Percentiles rank a stretch among this genome's conserved stretches.
Conservation (phyloP, 1,284 basidiomycete species). For the Apiotrichum mycotoxinovorans region DNA sequence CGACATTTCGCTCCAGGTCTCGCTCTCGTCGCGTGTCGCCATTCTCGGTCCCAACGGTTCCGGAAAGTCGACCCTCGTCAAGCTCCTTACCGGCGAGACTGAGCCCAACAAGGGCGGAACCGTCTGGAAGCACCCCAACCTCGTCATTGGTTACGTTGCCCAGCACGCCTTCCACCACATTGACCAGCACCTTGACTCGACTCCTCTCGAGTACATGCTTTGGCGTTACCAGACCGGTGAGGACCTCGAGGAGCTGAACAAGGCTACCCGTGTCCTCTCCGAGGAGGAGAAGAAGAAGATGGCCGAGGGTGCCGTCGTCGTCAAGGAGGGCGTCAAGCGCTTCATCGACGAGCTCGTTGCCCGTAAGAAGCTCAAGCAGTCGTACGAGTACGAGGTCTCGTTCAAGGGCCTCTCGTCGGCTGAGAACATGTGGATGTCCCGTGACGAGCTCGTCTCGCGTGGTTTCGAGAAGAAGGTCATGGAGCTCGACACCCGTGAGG, state of each 20-base stretch:
- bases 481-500: slow-evolving; percentile 95
- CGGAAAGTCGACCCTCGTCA: slow-evolving; percentile 76
- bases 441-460: slow-evolving; percentile 94
- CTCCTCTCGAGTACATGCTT: slow-evolving; percentile 95
- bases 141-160: slow-evolving; percentile 97
- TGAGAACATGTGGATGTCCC: slow-evolving; percentile 93
- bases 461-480: slow-evolving; percentile 99
- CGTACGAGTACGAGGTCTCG: slow-evolving; percentile 94
- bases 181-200: slow-evolving; percentile 96
- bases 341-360: slow-evolving; percentile 84
- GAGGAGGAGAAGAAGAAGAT: slow-evolving; percentile 91
- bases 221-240: slow-evolving; percentile 99
- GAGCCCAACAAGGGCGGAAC: slow-evolving; percentile 95
- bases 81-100: slow-evolving; percentile 95
- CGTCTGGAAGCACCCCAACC: slow-evolving; percentile 98
- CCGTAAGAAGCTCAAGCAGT: slow-evolving; percentile 98
- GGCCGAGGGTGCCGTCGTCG: slow-evolving; percentile 83
- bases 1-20: slow-evolving; percentile 94
- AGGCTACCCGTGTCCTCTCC: slow-evolving; percentile 80
- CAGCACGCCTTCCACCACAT: slow-evolving; percentile 99
- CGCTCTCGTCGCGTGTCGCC: slow-evolving; percentile 94
- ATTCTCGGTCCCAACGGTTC: slow-evolving; percentile 96
- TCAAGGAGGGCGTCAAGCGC: slow-evolving; percentile 92
- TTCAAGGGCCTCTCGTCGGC: slow-evolving; percentile 89
- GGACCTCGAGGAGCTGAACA: slow-evolving; percentile 92